A percentile compares a stretch with the other conserved stretches of the same genome.
phyloP scores from a whole-genome alignment of 2,329 filamentous ascomycete species.

The Phoma sp. region DNA sequence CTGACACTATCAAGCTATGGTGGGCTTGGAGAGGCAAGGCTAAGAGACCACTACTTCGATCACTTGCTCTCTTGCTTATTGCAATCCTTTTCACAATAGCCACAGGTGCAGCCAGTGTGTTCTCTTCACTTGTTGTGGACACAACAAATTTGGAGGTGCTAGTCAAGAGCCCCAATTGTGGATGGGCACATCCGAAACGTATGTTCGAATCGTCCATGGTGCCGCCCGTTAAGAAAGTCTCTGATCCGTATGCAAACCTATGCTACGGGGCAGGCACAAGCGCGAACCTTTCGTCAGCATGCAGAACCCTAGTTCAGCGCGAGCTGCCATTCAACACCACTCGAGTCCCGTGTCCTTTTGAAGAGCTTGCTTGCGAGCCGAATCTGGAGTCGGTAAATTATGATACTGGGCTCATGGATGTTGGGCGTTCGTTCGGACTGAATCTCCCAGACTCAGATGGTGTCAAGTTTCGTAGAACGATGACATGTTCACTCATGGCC shows the following conservation, averaged over 20 bases:
- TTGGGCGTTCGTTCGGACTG: constrained; percentile 16
- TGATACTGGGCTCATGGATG: constrained; percentile 18
- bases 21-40: constrained; percentile 24
- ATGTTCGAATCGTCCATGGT: too few species aligned
- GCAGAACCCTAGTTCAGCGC: not conserved
- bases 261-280: not conserved
- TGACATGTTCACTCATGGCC: constrained; percentile 6
- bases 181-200: not conserved
- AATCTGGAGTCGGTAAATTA: constrained; percentile 3
- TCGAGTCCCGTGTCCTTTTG: constrained; percentile 18
- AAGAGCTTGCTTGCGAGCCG: constrained; percentile 4
- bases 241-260: too few species aligned
- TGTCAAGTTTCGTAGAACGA: constrained; percentile 4
- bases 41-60: constrained; percentile 12
- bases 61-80: constrained; percentile 10
- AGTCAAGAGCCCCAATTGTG: constrained; percentile 21
- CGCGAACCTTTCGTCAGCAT: not conserved
- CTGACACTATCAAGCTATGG: constrained; percentile 28
- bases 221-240: too few species aligned
- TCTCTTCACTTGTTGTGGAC: constrained; percentile 28
- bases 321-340: not conserved
- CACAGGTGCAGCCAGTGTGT: constrained; percentile 22
- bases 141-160: constrained; percentile 19
- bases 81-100: constrained; percentile 15
- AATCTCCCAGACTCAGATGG: constrained; percentile 1